These are phyloP conservation scores for Yueomyces sp. DNA, from an alignment of 1,139 yeast genomes.

Conservation along the genomic window DNA sequence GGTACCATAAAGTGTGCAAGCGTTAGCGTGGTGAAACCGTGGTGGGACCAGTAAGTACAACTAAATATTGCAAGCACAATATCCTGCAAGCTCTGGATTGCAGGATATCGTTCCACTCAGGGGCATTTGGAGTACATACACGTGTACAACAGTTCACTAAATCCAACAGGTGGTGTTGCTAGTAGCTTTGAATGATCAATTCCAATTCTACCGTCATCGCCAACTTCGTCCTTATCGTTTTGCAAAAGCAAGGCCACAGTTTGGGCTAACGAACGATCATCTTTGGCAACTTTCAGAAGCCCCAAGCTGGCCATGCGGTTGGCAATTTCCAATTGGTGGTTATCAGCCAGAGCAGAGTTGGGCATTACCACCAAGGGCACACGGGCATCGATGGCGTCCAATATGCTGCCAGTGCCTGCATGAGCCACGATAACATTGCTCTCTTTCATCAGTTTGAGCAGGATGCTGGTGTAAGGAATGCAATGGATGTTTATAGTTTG, in stretches of 20 bases:
- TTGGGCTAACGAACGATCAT: not conserved
- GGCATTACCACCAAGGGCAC: slow-evolving; percentile 58
- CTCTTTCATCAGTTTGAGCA: slow-evolving; percentile 1
- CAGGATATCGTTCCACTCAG: too few relatives aligned
- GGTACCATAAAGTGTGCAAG: too few relatives aligned
- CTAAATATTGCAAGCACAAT: too few relatives aligned
- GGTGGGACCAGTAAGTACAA: too few relatives aligned
- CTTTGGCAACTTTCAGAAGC: too few relatives aligned
- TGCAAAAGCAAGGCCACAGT: not conserved
- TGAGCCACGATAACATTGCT: slow-evolving; percentile 65
- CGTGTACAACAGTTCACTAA: too few relatives aligned
- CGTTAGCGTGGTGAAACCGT: too few relatives aligned
- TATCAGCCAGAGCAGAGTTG: slow-evolving; percentile 63
- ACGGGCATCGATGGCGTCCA: slow-evolving; percentile 52
- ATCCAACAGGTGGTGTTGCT: not conserved
- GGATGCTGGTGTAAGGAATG: not conserved
- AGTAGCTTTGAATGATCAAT: not conserved
- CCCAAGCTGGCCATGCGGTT: not conserved
- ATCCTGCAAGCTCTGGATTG: too few relatives aligned
- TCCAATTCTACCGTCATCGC: too few relatives aligned
- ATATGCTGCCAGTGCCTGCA: slow-evolving; percentile 88
- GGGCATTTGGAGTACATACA: too few relatives aligned
- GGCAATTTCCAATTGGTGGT: slow-evolving; percentile 80
- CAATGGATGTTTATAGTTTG: not conserved
- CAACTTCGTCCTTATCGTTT: too few relatives aligned